A percentile compares a stretch with the other conserved stretches of the same genome.
These are phyloP conservation scores for Eutypella sp. DNA, from an alignment of 2,329 filamentous ascomycete genomes.

Conservation along the genomic window DNA sequence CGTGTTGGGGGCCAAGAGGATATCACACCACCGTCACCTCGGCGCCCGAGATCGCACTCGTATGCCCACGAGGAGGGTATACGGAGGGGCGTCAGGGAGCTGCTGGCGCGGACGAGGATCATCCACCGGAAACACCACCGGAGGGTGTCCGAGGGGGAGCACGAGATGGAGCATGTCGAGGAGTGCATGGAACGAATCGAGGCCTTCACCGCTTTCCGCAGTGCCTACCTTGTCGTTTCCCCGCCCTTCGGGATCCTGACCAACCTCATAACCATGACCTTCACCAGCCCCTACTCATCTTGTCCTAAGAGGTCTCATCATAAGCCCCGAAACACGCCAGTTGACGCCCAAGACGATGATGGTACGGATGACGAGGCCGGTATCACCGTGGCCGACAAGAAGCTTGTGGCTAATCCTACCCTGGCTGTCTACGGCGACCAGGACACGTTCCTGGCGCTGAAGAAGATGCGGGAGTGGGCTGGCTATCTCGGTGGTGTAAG, in stretches of 20 bases:
- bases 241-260: slow-evolving; percentile 59
- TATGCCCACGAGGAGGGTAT: slow-evolving; percentile 44
- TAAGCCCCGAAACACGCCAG: slow-evolving; percentile 4
- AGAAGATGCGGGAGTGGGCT: slow-evolving; percentile 64
- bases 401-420: slow-evolving; percentile 55
- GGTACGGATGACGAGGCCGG: slow-evolving; percentile 3
- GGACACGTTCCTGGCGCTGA: slow-evolving; percentile 67
- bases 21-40: slow-evolving; percentile 32
- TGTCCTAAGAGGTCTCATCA: slow-evolving; percentile 15
- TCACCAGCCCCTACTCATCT: slow-evolving; percentile 28
- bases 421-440: slow-evolving; percentile 70
- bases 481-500: slow-evolving; percentile 40
- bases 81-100: slow-evolving; percentile 41
- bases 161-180: slow-evolving; percentile 10
- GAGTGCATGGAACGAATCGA: slow-evolving; percentile 24
- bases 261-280: slow-evolving; percentile 58
- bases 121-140: slow-evolving; percentile 18
- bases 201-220: slow-evolving; percentile 32
- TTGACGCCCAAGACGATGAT: slow-evolving; percentile 1
- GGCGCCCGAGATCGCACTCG: slow-evolving; percentile 32
- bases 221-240: slow-evolving; percentile 62
- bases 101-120: slow-evolving; percentile 37
- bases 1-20: slow-evolving; percentile 48
- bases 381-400: slow-evolving; percentile 39
- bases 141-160: slow-evolving; percentile 3